Conservation (phyloP, 1,284 basidiomycete genomes). For the Tilletia walkeri region DNA sequence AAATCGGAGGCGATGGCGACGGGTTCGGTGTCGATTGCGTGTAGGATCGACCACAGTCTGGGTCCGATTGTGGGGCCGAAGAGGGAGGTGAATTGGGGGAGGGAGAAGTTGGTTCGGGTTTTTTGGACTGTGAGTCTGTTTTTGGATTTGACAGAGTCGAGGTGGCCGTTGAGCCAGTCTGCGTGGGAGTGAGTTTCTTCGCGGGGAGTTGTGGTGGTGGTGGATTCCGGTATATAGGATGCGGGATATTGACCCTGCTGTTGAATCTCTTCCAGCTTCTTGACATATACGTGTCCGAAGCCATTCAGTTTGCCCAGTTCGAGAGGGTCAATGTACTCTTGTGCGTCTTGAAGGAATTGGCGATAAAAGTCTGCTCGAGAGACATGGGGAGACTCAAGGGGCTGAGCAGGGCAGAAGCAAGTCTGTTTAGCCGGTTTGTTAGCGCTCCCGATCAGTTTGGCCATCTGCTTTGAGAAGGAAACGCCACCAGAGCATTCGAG, state of each 20-base stretch:
- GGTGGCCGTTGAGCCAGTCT: constrained; percentile 1
- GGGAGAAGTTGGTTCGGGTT: constrained; percentile 33
- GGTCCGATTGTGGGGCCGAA: constrained; percentile 43
- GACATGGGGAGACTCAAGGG: background rate
- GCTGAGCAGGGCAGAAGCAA: constrained; percentile 18
- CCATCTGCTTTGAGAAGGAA: constrained; percentile 51
- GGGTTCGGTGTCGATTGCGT: constrained; percentile 49
- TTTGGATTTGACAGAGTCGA: constrained; percentile 8
- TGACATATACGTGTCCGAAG: constrained; percentile 37
- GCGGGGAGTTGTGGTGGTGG: background rate
- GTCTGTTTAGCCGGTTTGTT: constrained; percentile 57
- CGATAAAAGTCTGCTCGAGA: constrained; percentile 1
- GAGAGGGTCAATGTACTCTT: constrained; percentile 48
- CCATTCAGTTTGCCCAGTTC: constrained; percentile 41
- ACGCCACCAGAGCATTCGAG: constrained; percentile 56
- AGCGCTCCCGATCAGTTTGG: constrained; percentile 52
- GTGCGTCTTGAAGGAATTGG: constrained; percentile 27
- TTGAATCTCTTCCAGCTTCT: constrained; percentile 28
- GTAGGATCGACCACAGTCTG: constrained; percentile 48
- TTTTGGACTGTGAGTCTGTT: constrained; percentile 24
- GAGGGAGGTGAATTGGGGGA: constrained; percentile 27
- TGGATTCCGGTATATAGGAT: too few relatives aligned
- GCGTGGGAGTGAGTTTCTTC: constrained; percentile 7
- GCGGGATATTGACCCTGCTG: background rate
- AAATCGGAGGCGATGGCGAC: constrained; percentile 52